Evolutionary conservation across 768 basidiomycete species (phyloP), one percentile per base, ranked within the genome.

Genomic region (Xerocomellus dryophilus): DNA sequence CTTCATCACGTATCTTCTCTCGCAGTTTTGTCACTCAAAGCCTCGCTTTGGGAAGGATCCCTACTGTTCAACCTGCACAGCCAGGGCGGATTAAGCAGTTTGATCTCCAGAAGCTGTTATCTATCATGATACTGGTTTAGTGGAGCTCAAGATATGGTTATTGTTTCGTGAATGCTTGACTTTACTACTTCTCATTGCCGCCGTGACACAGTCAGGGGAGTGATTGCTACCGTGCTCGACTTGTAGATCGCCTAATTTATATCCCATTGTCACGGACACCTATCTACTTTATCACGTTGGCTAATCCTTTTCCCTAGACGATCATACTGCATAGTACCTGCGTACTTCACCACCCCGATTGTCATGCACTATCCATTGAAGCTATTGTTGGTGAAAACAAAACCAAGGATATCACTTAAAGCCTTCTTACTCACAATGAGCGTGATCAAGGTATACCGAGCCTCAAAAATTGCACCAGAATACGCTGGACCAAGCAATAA

Each of bases 231-330:
- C n/a, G n/a, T n/a, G n/a, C n/a, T n/a, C n/a, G n/a, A n/a, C n/a
- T n/a, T n/a, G n/a, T n/a, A n/a, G n/a, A n/a, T n/a, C n/a, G 61
- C 68, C 47, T 72, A 65, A 56, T 62, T 53, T 56, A 53, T 53
- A 59, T 47, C 51, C 34, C 47, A 49, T 43, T 31, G 3, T 41
- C 55, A 59, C 21, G 54, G 56, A 66, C 62, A 46, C 43, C 41
- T 34, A 64, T 59, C 44, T 54, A 60, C 58, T 57, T 58, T 73
- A 72, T 31, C 35, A 27, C 36, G 46, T 54, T 29, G 66, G 66
- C n/a, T n/a, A n/a, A n/a, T 66, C 68, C 39, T 73, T 75, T 66
- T 72, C 53, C n/a, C 59, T 73, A 75, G 74, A 75, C 23, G 70
- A 56, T 62, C 62, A 51, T 21, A 55, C 31, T 56, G 60, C 61